phyloP scores from a whole-genome alignment of 306 rosid genomes.

The Quercus rubra region DNA sequence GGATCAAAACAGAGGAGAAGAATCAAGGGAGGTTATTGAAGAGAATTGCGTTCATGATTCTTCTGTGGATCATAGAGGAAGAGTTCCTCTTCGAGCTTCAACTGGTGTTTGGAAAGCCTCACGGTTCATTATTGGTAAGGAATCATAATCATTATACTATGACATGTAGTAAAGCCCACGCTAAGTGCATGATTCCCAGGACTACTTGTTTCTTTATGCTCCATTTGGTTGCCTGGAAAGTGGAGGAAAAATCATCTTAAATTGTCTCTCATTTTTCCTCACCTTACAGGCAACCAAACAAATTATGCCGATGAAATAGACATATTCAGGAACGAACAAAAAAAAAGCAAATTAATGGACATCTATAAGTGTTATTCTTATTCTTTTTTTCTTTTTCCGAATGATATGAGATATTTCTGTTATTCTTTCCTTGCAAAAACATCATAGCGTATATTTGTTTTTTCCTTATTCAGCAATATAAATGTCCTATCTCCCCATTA shows the following conservation, averaged over 20 bases:
- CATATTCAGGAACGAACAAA: no score
- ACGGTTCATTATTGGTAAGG: conserved; percentile 53
- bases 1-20: conserved; percentile 13
- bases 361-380: no score
- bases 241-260: not conserved
- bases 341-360: no score
- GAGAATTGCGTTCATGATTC: conserved; percentile 54
- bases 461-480: not conserved
- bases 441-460: no score
- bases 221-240: not conserved
- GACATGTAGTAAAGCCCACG: not conserved
- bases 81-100: conserved; percentile 54
- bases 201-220: no score
- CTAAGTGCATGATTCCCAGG: no score
- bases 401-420: not conserved
- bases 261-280: not conserved
- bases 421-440: no score
- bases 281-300: no score
- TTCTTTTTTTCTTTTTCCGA: not conserved
- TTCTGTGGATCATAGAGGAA: conserved; percentile 55
- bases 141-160: not conserved
- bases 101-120: conserved; percentile 77
- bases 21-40: conserved; percentile 10
- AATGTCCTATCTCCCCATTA: not conserved
- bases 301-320: no score